Base-by-base conservation (phyloP, 1,139 yeast genomes). In the Candida tropicalis region DNA sequence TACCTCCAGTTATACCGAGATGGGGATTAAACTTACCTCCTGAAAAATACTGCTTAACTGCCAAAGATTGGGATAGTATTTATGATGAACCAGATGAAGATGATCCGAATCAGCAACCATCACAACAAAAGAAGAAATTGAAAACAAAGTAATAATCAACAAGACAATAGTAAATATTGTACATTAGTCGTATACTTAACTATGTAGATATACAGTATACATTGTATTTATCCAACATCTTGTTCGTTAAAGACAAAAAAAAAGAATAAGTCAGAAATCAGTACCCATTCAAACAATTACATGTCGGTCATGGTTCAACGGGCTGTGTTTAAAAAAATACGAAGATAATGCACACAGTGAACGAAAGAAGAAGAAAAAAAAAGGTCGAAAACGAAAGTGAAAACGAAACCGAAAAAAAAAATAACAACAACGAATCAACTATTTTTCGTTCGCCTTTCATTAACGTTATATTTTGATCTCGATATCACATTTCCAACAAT, bases 21-120 rank as follows among this genome's bases (percentile, higher is more conserved):
- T 91, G 93, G 85, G 99, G 99, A 17, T 75, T 93, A 44, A 80
- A 97, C 50, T 73, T 95, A 44, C 99, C 99, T 3, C 99, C 99
- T 8, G 99, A 93, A 69, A 93, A 91, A 77, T 91, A 90, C 68
- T 93, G 98, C 65, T 68, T 93, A 44, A 90, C 97, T 0, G 90
- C 89, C 2, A 77, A 79, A 51, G 93, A 87, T 53, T 84, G 90
- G 84, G 83, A 80, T 41, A 62, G 53, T 40, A 52, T 68, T 42
- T 69, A 63, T 33, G 73, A 68, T 17, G 75, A 68, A 40, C 59
- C 59, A 5, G 64, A 58, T 23, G 69, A 62, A 31, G 60, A 55
- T 23, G 58, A 52, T 5, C 44, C 38, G 16, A 48, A 40, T 20
- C 29, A 40, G 17, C 42, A 43, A 25, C 25, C 18, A 12, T 38